Percentiles rank a stretch among this genome's conserved stretches.
Evolutionary conservation across 257 asterid species (phyloP).

Genomic region (Eucommia ulmoides): DNA sequence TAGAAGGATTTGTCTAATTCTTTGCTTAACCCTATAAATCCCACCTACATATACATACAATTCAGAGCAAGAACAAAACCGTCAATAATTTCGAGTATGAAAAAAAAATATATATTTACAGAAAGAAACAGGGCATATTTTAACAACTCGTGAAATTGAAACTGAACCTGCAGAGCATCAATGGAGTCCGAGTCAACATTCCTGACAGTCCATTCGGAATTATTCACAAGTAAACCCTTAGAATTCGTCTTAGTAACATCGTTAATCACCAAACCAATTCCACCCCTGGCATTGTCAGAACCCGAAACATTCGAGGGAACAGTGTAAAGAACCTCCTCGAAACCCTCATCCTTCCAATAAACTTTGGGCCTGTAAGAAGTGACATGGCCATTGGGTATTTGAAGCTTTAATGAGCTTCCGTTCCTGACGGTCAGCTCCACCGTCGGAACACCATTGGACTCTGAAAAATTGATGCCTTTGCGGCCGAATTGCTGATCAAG

Average conservation of each 20-base stretch:
- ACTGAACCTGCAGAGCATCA: constrained; percentile 62
- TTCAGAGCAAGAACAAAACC: too few relatives aligned
- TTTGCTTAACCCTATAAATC: too few relatives aligned
- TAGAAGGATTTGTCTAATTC: too few relatives aligned
- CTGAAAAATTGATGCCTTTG: constrained; percentile 50
- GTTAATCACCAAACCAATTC: constrained; percentile 53
- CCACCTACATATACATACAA: too few relatives aligned
- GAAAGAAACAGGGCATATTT: not conserved
- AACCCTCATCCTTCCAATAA: constrained; percentile 82
- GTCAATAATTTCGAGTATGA: not conserved
- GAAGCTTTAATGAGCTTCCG: constrained; percentile 66
- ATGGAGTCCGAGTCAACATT: constrained; percentile 75
- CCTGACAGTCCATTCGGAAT: constrained; percentile 43
- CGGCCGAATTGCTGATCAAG: constrained; percentile 58
- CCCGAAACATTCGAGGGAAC: constrained; percentile 14
- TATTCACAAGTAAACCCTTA: constrained; percentile 2
- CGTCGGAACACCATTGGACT: constrained; percentile 20
- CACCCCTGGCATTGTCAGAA: constrained; percentile 30
- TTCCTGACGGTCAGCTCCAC: constrained; percentile 67
- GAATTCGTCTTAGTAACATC: constrained; percentile 19
- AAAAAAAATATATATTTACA: too few relatives aligned
- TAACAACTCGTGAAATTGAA: not conserved
- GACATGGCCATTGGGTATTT: constrained; percentile 49
- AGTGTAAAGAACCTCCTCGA: constrained; percentile 59
- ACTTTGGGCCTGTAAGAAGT: constrained; percentile 74